A percentile compares a stretch with the other conserved stretches of the same genome.
Conservation (phyloP, 1,284 basidiomycete species). For the Trichosporon coremiiforme region DNA sequence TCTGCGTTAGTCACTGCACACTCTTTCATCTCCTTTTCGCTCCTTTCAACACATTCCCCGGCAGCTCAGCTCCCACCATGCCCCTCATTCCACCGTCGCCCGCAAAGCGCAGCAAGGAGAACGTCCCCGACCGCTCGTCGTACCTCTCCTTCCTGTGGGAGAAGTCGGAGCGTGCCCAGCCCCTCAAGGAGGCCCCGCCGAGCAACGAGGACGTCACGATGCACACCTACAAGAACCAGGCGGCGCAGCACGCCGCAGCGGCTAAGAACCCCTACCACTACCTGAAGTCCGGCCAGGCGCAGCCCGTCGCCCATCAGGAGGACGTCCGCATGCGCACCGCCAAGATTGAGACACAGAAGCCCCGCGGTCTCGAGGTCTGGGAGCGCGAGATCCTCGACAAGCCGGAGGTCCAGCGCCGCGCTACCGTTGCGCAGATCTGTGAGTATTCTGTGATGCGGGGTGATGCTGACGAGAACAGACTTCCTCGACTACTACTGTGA, state of each 20-base stretch:
- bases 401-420: slow-evolving; percentile 84
- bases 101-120: slow-evolving; percentile 49
- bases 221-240: slow-evolving; percentile 50
- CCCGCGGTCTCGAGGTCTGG: slow-evolving; percentile 66
- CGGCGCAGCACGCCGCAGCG: not conserved
- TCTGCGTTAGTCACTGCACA: slow-evolving; percentile 19
- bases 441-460: slow-evolving; percentile 36
- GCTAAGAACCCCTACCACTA: slow-evolving; percentile 30
- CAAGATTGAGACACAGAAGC: slow-evolving; percentile 42
- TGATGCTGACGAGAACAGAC: slow-evolving; percentile 60
- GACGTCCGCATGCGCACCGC: slow-evolving; percentile 53
- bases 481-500: slow-evolving; percentile 87
- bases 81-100: slow-evolving; percentile 38
- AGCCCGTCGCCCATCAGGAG: slow-evolving; percentile 35
- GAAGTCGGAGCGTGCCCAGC: slow-evolving; percentile 39
- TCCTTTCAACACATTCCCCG: not conserved
- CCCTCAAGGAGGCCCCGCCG: slow-evolving; percentile 31
- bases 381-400: slow-evolving; percentile 80
- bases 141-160: slow-evolving; percentile 53
- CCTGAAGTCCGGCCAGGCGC: slow-evolving; percentile 24
- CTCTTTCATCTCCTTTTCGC: slow-evolving; percentile 25
- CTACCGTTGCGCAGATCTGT: slow-evolving; percentile 95
- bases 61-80: slow-evolving; percentile 19
- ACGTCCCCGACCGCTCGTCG: slow-evolving; percentile 45
- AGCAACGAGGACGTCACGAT: slow-evolving; percentile 54